These are phyloP conservation scores for Sarocladiaceae sp. DNA, from an alignment of 2,329 filamentous ascomycete species.

Conservation along the genomic window DNA sequence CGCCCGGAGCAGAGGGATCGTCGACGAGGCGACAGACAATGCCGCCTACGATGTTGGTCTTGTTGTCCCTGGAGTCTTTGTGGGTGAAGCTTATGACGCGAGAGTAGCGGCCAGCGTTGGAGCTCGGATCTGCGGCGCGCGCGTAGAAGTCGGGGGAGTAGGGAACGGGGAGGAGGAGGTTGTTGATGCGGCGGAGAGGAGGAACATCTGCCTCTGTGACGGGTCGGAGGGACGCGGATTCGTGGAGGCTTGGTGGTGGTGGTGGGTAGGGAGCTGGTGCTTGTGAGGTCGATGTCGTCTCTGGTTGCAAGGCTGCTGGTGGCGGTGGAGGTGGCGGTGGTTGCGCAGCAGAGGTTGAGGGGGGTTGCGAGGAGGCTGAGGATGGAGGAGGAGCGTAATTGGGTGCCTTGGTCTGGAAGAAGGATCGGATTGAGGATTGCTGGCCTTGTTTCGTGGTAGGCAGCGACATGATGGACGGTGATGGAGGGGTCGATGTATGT, in stretches of 20 bases:
- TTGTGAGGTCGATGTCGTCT: conserved; percentile 11
- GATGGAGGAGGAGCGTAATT: conserved; percentile 28
- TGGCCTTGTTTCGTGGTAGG: conserved; percentile 31
- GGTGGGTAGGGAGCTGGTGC: conserved; percentile 20
- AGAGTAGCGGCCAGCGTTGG: conserved; percentile 47
- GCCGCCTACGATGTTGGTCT: conserved; percentile 51
- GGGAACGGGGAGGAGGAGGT: conserved; percentile 55
- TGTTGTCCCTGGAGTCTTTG: conserved; percentile 23
- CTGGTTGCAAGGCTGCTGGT: conserved; percentile 15
- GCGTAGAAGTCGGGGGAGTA: conserved; percentile 61
- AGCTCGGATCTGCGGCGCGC: conserved; percentile 41
- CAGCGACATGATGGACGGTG: conserved; percentile 30
- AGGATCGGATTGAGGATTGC: conserved; percentile 57
- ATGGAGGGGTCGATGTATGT: conserved; percentile 6
- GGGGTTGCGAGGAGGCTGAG: conserved; percentile 14
- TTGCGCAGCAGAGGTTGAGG: conserved; percentile 13
- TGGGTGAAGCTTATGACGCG: conserved; percentile 55
- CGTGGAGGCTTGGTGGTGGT: conserved; percentile 30
- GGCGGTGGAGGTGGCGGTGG: conserved; percentile 16
- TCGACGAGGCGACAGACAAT: conserved; percentile 52
- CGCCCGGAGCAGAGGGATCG: conserved; percentile 13
- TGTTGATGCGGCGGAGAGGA: conserved; percentile 57
- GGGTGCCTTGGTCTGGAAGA: conserved; percentile 46
- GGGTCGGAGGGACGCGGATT: conserved; percentile 45
- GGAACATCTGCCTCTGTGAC: conserved; percentile 46